Percentiles rank a stretch among this genome's conserved stretches.
These are phyloP conservation scores for Aquilaria yunnanensis DNA, from an alignment of 345 rosid species.

Conservation along the genomic window DNA sequence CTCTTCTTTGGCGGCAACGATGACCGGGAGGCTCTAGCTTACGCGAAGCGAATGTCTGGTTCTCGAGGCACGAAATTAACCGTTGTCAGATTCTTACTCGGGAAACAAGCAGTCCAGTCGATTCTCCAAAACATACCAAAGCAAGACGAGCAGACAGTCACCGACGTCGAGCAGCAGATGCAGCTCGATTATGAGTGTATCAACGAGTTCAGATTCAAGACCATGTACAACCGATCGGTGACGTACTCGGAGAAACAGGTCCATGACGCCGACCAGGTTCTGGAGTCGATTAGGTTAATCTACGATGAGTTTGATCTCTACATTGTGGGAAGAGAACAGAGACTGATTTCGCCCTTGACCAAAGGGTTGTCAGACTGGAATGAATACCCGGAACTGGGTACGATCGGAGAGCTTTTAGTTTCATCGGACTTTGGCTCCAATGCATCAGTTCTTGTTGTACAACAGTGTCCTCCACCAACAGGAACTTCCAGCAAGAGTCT, in stretches of 20 bases:
- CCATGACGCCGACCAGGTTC: slow-evolving; percentile 20
- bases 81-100: slow-evolving; percentile 24
- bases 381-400: slow-evolving; percentile 45
- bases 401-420: slow-evolving; percentile 37
- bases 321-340: slow-evolving; percentile 32
- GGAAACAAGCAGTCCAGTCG: slow-evolving; percentile 3
- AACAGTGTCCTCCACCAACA: slow-evolving; percentile 15
- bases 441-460: slow-evolving; percentile 41
- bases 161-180: too few species aligned
- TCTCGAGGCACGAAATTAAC: slow-evolving; percentile 51
- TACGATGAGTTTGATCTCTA: slow-evolving; percentile 27
- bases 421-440: slow-evolving; percentile 36
- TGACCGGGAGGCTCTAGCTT: slow-evolving; percentile 55
- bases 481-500: too few species aligned
- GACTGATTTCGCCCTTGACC: slow-evolving; percentile 13
- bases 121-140: slow-evolving; percentile 8
- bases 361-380: slow-evolving; percentile 18
- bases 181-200: slow-evolving; percentile 16
- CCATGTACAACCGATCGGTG: slow-evolving; percentile 23
- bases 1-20: slow-evolving; percentile 53
- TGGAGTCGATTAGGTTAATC: slow-evolving; percentile 20
- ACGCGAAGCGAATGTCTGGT: slow-evolving; percentile 46
- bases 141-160: slow-evolving; percentile 9
- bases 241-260: slow-evolving; percentile 25
- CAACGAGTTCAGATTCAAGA: slow-evolving; percentile 20